phyloP scores from a whole-genome alignment of 2,329 filamentous ascomycete species.

The Penicillium sp. region DNA sequence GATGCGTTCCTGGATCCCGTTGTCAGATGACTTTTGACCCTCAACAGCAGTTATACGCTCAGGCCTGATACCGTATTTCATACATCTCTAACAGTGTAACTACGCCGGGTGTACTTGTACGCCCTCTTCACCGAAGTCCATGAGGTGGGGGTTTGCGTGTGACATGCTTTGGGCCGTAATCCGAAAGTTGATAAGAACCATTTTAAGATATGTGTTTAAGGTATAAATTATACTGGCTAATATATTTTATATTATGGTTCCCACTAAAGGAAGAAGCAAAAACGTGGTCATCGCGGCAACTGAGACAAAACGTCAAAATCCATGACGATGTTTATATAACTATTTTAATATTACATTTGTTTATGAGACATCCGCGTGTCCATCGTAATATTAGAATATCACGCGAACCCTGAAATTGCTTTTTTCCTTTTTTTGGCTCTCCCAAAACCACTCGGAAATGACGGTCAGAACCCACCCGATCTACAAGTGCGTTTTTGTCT shows the following conservation, averaged over 20 bases:
- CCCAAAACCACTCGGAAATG: not conserved
- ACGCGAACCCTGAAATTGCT: not conserved
- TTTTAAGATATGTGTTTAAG: not conserved
- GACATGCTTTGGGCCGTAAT: slow-evolving; percentile 4
- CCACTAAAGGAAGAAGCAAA: not conserved
- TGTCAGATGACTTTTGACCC: slow-evolving; percentile 11
- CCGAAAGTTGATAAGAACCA: not conserved
- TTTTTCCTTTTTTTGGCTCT: not conserved
- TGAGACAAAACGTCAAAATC: slow-evolving; percentile 3
- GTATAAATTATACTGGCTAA: not conserved
- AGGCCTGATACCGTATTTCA: slow-evolving; percentile 7
- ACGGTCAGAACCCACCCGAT: slow-evolving; percentile 2
- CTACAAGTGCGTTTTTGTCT: not conserved
- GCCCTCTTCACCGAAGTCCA: not conserved
- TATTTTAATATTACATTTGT: not conserved
- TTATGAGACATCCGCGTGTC: not conserved
- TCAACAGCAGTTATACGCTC: slow-evolving; percentile 7
- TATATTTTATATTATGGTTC: not conserved
- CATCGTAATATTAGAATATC: too few relatives aligned
- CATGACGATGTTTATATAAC: not conserved
- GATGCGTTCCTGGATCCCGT: slow-evolving; percentile 23
- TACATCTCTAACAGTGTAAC: not conserved
- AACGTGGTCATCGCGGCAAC: not conserved
- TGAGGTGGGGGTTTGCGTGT: slow-evolving; percentile 1
- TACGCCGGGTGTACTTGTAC: not conserved